A percentile compares a stretch with the other conserved stretches of the same genome.
Evolutionary conservation across 2,329 filamentous ascomycete genomes (phyloP).

Genomic region (Colletotrichum liaoningense): DNA sequence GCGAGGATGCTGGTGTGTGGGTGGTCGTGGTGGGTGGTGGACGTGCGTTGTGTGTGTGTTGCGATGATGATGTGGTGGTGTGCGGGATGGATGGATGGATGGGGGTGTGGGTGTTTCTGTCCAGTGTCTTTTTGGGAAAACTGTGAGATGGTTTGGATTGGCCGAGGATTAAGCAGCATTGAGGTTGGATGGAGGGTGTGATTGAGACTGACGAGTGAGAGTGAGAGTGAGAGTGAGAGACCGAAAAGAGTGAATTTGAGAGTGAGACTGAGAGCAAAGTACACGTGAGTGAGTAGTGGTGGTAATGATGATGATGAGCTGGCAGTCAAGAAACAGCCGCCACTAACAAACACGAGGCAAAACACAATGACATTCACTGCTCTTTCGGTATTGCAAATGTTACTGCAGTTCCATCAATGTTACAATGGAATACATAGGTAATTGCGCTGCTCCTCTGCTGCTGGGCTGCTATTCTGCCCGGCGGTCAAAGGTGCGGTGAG

Average conservation of each 20-base stretch:
- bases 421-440: not conserved
- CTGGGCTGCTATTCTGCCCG: constrained; percentile 12
- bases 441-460: constrained; percentile 3
- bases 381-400: not conserved
- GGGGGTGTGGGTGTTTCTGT: constrained; percentile 14
- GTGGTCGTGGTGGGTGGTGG: constrained; percentile 9
- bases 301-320: constrained; percentile 32
- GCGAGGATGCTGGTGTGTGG: not conserved
- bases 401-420: not conserved
- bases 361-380: not conserved
- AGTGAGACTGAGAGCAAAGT: not conserved
- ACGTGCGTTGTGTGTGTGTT: not conserved
- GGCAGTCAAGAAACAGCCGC: constrained; percentile 4
- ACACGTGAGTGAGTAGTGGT: not conserved
- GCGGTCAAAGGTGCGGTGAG: constrained; percentile 31
- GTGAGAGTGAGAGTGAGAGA: not conserved
- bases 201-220: constrained; percentile 11
- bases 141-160: not conserved
- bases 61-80: constrained; percentile 5
- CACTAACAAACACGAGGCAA: not conserved
- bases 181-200: constrained; percentile 24
- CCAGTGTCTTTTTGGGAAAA: not conserved
- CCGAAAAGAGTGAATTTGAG: not conserved
- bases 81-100: not conserved
- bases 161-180: not conserved